Evolutionary conservation across 2,329 filamentous ascomycete genomes (phyloP).

Genomic region (Sporothrix brunneoviolacea): DNA sequence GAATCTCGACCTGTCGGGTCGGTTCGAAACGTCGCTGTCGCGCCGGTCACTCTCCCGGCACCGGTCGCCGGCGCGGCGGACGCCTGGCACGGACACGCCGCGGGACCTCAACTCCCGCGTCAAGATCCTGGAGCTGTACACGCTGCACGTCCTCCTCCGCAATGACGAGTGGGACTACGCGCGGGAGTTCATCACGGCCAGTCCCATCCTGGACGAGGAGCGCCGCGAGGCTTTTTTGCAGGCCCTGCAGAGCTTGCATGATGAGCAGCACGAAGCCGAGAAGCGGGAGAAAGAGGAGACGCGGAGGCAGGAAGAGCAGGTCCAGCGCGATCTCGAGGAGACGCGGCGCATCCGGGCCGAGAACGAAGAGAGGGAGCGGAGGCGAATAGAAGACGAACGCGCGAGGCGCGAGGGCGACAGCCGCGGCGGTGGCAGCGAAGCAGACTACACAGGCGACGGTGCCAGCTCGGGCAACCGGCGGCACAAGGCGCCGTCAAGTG

Average conservation of each 20-base stretch:
- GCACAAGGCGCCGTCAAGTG: conserved; percentile 43
- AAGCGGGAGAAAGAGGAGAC: conserved; percentile 55
- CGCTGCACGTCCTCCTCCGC: conserved; percentile 84
- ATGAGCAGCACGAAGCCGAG: conserved; percentile 72
- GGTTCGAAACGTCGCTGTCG: conserved; percentile 42
- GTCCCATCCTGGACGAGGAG: conserved; percentile 85
- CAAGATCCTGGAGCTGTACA: conserved; percentile 92
- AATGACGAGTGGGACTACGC: conserved; percentile 97
- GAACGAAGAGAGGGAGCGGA: conserved; percentile 50
- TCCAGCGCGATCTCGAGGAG: conserved; percentile 52
- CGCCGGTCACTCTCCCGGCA: conserved; percentile 22
- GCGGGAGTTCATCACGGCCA: conserved; percentile 79
- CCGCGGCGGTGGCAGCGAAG: background rate
- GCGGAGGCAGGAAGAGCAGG: conserved; percentile 48
- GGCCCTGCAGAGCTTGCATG: conserved; percentile 74
- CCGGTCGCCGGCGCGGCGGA: conserved; percentile 28
- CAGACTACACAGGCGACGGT: conserved; percentile 7
- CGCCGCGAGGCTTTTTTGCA: conserved; percentile 81
- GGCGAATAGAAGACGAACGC: conserved; percentile 48
- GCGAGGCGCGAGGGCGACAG: conserved; percentile 47
- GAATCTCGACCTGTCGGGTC: conserved; percentile 62
- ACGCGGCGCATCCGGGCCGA: conserved; percentile 48
- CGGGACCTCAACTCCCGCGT: conserved; percentile 77
- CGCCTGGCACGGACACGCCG: conserved; percentile 70
- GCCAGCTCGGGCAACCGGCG: conserved; percentile 51